These are phyloP conservation scores for Colletotrichum orchidophilum DNA, from an alignment of 2,329 filamentous ascomycete genomes.

Conservation along the genomic window DNA sequence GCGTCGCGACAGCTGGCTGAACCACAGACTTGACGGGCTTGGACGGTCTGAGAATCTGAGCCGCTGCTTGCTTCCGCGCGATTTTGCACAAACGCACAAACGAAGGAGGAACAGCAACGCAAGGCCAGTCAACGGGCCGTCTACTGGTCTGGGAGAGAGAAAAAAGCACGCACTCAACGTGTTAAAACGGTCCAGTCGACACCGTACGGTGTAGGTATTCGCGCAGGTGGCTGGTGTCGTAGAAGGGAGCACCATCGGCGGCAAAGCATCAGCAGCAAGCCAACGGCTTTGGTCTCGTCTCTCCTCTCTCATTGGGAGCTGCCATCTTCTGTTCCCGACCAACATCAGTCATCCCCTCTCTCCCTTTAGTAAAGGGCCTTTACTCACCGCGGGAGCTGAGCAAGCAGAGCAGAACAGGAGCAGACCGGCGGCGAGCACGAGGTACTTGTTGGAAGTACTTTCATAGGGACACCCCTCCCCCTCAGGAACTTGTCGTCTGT, in stretches of 20 bases:
- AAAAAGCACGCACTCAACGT: neutral
- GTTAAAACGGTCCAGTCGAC: neutral
- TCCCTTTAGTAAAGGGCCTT: neutral
- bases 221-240: neutral
- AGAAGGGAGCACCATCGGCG: neutral
- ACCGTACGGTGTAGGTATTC: slow-evolving; percentile 7
- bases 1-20: slow-evolving; percentile 19
- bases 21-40: neutral
- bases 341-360: slow-evolving; percentile 13
- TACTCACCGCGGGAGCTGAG: neutral
- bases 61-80: slow-evolving; percentile 9
- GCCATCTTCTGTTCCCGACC: neutral
- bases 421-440: neutral
- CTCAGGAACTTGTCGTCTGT: neutral
- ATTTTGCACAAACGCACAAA: slow-evolving; percentile 15
- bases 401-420: neutral
- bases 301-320: neutral
- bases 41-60: slow-evolving; percentile 4
- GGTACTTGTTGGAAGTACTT: neutral
- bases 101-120: neutral
- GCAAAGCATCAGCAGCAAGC: neutral
- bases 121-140: slow-evolving; percentile 2
- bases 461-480: neutral
- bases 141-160: slow-evolving; percentile 1
- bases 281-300: too few species aligned